Evolutionary conservation across 805 yeast species (phyloP), one percentile per base, ranked within the genome.

Genomic region (Nakazawaea populi): DNA sequence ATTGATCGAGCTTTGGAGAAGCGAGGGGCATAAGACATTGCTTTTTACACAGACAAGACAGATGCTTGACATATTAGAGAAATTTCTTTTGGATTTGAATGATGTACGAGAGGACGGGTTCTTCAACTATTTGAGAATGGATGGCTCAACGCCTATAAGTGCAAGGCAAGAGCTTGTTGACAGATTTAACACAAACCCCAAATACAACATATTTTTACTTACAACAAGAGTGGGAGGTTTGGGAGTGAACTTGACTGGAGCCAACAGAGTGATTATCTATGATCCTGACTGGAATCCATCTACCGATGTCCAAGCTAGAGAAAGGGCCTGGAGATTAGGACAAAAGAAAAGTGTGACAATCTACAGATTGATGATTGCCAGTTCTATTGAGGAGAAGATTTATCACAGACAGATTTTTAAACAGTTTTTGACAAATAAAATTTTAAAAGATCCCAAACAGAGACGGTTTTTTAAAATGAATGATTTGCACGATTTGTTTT

Each of bases 211-310:
- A 1, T 94, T 94, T 63, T 66, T 94, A 27, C 70, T 94, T 38
- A 94, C 99, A 0, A 94, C 99, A 0, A 80, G 92, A 60, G 99
- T 94, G 6, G 99, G 99, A 24, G 99, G 99, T 0, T 70, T 94
- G 39, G 99, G 99, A 24, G 88, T 92, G 1, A 92, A 92, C 64
- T 66, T 92, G 44, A 92, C 97, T 0, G 98, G 98, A 3, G 98
- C 99, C 0, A 90, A 90, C 57, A 71, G 98, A 43, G 97, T 92
- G 10, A 89, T 92, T 27, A 92, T 92, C 12, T 92, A 79, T 63
- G 99, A 92, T 61, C 99, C 99, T 0, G 98, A 94, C 67, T 92
- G 99, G 99, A 92, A 92, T 61, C 99, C 99, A 0, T 89, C 97
- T 1, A 94, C 98, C 0, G 99, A 92, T 70, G 76, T 91, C 53